Base-by-base conservation (phyloP, 2,329 filamentous ascomycete genomes). In the Pyrenophora teres region DNA sequence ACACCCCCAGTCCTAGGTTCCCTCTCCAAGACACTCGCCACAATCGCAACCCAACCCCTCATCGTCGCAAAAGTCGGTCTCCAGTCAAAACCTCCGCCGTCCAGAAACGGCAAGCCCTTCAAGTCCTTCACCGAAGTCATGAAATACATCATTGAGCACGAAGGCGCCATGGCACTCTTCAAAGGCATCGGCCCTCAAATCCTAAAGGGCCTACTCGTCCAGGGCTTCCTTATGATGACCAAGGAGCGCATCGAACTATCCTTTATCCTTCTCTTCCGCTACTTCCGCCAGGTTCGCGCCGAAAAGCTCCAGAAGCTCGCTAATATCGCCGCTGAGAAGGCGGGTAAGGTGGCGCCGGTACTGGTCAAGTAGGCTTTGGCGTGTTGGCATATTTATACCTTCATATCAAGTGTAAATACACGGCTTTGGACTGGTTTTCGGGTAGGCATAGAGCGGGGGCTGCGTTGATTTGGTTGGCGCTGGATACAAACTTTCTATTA, bases 171-270 rank as follows among this genome's bases (percentile, higher is more conserved):
- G 10, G 88, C 88, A n/a, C 81, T 99, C 1, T 99, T 97, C 81
- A 99, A 99, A 78, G 94, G 94, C 36, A 96, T 99, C 62, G 92
- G 86, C 0, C 94, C 94, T 3, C 94, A 99, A 74, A 89, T 99
- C 44, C 75, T 92, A 52, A 99, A 99, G 77, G 94, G 94, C 1
- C 77, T 99, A 45, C 73, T 99, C 41, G 94, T 99, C 2, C 94
- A 99, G 71, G 94, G 94, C 42, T 85, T 99, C 49, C 80, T 99
- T 33, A 99, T 99, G 94, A 99, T 97, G 92, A 94, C 92, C 40
- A 99, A 99, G 78, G 94, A 99, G 77, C 84, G 92, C 62, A 90
- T 97, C 75, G 94, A 97, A 74, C 78, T 97, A 13, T 73, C 92
- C 38, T 97, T 97, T 71, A 80, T 97, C 57, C 78, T 96, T 23